Percentiles rank a stretch among this genome's conserved stretches.
Evolutionary conservation across 306 rosid species (phyloP).

Genomic region (Glycine latifolia): DNA sequence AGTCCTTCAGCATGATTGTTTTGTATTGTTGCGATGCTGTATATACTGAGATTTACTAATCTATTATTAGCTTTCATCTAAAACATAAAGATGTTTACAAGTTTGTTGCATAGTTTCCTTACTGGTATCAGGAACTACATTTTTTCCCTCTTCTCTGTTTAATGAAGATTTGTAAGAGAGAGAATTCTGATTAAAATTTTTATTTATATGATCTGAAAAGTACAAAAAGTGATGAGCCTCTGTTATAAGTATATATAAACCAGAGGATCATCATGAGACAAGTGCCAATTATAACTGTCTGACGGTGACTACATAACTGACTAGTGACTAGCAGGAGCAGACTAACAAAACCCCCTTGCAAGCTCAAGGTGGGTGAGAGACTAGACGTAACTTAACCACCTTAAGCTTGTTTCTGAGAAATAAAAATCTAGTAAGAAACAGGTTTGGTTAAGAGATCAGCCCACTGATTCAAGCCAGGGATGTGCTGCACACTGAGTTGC

Average conservation of each 20-base stretch:
- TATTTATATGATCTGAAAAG: not conserved
- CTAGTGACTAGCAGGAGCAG: not conserved
- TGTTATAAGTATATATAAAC: not conserved
- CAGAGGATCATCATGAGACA: not conserved
- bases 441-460: no score
- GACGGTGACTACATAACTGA: no score
- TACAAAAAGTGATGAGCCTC: not conserved
- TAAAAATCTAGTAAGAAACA: no score
- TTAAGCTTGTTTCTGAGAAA: not conserved
- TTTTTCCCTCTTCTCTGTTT: not conserved
- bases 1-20: slow-evolving; percentile 39
- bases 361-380: not conserved
- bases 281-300: not conserved
- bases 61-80: slow-evolving; percentile 17
- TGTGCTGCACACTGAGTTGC: not conserved
- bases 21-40: slow-evolving; percentile 7
- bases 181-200: not conserved
- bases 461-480: not conserved
- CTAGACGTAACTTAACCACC: not conserved
- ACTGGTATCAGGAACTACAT: slow-evolving; percentile 11
- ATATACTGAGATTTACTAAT: slow-evolving; percentile 22
- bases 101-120: slow-evolving; percentile 30
- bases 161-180: not conserved
- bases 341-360: not conserved
- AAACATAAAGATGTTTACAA: slow-evolving; percentile 21